These are phyloP conservation scores for Albizia julibrissin DNA, from an alignment of 306 rosid species.

Conservation along the genomic window DNA sequence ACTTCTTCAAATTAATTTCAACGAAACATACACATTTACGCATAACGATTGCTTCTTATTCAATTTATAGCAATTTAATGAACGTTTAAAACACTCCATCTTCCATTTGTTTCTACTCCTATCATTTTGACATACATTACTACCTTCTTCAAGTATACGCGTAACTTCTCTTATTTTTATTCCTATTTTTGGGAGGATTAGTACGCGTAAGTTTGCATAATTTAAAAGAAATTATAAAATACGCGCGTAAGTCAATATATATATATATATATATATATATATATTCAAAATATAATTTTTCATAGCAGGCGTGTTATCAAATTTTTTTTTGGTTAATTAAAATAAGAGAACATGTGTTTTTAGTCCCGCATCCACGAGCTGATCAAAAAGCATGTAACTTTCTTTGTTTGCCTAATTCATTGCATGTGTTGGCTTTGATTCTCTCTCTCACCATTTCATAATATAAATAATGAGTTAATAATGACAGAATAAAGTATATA, in stretches of 20 bases:
- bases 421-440: neutral
- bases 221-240: too few species aligned
- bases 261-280: too few species aligned
- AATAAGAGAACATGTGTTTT: neutral
- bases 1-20: too few species aligned
- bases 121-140: neutral
- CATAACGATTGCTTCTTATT: neutral
- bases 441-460: neutral
- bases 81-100: neutral
- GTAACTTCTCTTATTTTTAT: neutral
- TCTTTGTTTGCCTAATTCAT: neutral
- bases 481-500: neutral
- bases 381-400: neutral
- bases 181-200: neutral
- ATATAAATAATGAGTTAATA: neutral
- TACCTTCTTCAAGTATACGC: neutral
- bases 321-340: neutral
- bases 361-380: neutral
- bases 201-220: neutral
- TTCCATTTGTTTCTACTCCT: neutral
- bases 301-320: neutral
- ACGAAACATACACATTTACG: too few species aligned
- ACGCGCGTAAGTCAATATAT: neutral
- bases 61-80: neutral
- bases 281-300: too few species aligned